Base-by-base conservation (phyloP, 768 basidiomycete species). In the Gloeostereum incarnatum region DNA sequence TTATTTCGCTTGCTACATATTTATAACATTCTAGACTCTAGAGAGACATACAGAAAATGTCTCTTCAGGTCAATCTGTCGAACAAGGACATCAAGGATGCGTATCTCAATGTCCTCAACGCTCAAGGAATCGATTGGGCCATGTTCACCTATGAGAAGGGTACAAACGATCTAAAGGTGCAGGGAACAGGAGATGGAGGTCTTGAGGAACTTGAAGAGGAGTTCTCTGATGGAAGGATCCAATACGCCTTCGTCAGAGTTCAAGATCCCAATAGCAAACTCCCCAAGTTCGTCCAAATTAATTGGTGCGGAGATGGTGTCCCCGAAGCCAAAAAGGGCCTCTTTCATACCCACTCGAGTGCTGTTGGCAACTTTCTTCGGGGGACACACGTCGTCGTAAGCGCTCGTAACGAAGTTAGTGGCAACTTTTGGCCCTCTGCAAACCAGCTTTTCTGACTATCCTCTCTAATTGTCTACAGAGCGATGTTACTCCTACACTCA, bases 261-360 rank as follows among this genome's bases (percentile, higher is more conserved):
- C 70, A 73, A 36, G 93, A 96, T 58, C 78, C 81, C 29, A 89
- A 85, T 55, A 88, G 74, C 52, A 68, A 81, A 44, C 71, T 98
- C 2, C 69, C 81, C 31, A 97, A 96, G 63, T 89, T 93, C 45
- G 90, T 97, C 11, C 87, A 94, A 53, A 83, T 98, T 59, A 89
- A 91, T 51, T 96, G 94, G 93, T 91, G 90, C 49, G 94, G 94
- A 31, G 93, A 94, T 52, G 94, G 94, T 41, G 94, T 98, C 1
- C 94, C 94, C 9, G 89, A 81, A 56, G 68, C 69, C 14, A 83
- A 87, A 60, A 98, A 98, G 57, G 94, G 94, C 6, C 68, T 96
- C 17, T 94, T 94, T 64, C 82, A 89, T 52, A 81, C 78, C 6
- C 93, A 97, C 57, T 77, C 90, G 5, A 71, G 73, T 31, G 72